phyloP scores from a whole-genome alignment of 2,329 filamentous ascomycete genomes.

The Diaporthe citrichinensis region DNA sequence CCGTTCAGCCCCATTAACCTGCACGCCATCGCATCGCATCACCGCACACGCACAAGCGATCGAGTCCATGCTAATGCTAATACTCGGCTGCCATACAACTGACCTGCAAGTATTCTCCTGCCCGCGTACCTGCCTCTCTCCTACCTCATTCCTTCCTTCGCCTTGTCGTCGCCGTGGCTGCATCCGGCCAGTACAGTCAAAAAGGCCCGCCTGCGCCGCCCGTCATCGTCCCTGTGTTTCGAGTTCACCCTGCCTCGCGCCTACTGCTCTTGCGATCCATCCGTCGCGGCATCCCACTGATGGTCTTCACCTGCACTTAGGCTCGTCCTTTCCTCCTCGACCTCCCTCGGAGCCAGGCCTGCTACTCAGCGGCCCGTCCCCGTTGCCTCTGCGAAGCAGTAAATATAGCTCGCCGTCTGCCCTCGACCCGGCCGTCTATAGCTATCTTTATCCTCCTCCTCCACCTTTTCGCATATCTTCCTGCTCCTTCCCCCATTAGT shows the following conservation, averaged over 20 bases:
- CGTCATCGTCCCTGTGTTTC: conserved; percentile 34
- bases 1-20: conserved; percentile 32
- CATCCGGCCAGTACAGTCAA: conserved; percentile 39
- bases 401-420: conserved; percentile 30
- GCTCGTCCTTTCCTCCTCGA: conserved; percentile 17
- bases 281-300: conserved; percentile 12
- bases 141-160: conserved; percentile 13
- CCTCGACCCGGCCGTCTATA: conserved; percentile 31
- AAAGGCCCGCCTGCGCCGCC: conserved; percentile 41
- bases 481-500: conserved; percentile 18
- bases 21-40: conserved; percentile 34
- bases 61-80: conserved; percentile 30
- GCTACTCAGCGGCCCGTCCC: conserved; percentile 18
- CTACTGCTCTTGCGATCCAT: conserved; percentile 31
- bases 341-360: conserved; percentile 11
- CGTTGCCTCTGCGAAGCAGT: not conserved
- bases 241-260: conserved; percentile 32
- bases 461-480: conserved; percentile 22
- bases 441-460: conserved; percentile 38
- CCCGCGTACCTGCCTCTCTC: not conserved
- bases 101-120: conserved; percentile 22
- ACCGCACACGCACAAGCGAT: conserved; percentile 1
- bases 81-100: conserved; percentile 26
- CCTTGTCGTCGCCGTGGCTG: conserved; percentile 18
- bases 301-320: not conserved